Base-by-base conservation (phyloP, 352 stramenopile genomes). In the Globisporangium acanthophoron region DNA sequence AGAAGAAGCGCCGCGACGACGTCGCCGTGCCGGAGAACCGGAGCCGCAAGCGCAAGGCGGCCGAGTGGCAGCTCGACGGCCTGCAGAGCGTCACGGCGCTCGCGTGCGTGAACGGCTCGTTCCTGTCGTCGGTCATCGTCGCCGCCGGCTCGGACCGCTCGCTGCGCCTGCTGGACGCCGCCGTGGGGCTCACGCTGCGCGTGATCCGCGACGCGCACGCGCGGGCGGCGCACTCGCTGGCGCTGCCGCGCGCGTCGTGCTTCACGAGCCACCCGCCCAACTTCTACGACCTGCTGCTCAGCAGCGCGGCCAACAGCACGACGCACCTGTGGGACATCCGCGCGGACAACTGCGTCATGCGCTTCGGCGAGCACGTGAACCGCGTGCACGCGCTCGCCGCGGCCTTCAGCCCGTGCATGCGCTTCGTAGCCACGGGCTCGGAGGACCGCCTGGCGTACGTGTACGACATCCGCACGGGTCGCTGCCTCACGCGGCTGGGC, bases 381-480 rank as follows among this genome's bases (percentile, higher is more conserved):
- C 81, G 85, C 53, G 80, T 92, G 16, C 86, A 97, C 31, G 59
- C 65, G 5, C 54, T 96, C 2, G 80, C 80, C 7, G 63, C 80
- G 37, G 73, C 79, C 15, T 96, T 96, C 59, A 94, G 81, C 51
- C 89, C 88, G 3, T 97, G 89, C 70, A 94, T 96, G 85, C 83
- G 89, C 18, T 96, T 95, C 64, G 70, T 96, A 21, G 86, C 87
- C 7, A 91, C 80, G 3, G 89, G 89, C 40, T 96, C 82, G 1
- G 88, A 96, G 67, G 89, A 96, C 57, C 78, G 88, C 5, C 59
- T 69, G 8, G 69, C 74, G 12, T 95, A 94, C 62, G 53, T 96
- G 46, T 96, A 96, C 70, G 88, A 97, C 57, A 73, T 96, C 51
- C 85, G 86, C 51, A 95, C 71, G 18, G 76, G 85, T 1, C 65